phyloP scores from a whole-genome alignment of 768 basidiomycete species.

The Leccinum boreale region DNA sequence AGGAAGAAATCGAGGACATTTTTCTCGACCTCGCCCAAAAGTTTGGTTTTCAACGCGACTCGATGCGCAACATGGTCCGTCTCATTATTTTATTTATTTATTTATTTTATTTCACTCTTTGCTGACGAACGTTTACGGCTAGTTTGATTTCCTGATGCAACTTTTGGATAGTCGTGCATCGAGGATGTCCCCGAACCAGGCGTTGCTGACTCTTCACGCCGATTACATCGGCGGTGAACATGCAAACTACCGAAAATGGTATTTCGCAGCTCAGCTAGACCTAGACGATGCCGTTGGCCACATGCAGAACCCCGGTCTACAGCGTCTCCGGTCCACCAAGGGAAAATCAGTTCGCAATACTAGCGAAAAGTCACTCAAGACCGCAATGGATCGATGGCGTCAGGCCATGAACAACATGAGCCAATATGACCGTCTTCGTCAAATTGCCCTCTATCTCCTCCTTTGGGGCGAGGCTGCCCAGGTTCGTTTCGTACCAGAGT shows the following conservation, averaged over 20 bases:
- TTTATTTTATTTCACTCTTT: slow-evolving; percentile 10
- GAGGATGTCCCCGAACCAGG: slow-evolving; percentile 95
- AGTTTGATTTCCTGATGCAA: slow-evolving; percentile 99
- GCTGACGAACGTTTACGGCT: slow-evolving; percentile 6
- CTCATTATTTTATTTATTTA: slow-evolving; percentile 14
- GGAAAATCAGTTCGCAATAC: slow-evolving; percentile 54
- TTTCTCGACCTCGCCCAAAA: slow-evolving; percentile 97
- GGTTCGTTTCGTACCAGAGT: slow-evolving; percentile 94
- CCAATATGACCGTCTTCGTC: slow-evolving; percentile 94
- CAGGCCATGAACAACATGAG: slow-evolving; percentile 99
- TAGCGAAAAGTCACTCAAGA: slow-evolving; percentile 65
- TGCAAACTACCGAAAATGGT: slow-evolving; percentile 99
- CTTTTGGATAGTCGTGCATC: slow-evolving; percentile 94
- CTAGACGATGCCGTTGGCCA: slow-evolving; percentile 96
- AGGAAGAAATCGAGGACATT: slow-evolving; percentile 99
- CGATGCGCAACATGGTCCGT: slow-evolving; percentile 90
- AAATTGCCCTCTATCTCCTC: slow-evolving; percentile 91
- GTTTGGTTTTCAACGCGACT: slow-evolving; percentile 96
- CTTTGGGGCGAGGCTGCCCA: slow-evolving; percentile 99
- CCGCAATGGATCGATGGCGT: slow-evolving; percentile 89
- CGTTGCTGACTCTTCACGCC: slow-evolving; percentile 91
- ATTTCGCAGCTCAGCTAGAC: slow-evolving; percentile 98
- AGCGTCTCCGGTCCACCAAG: slow-evolving; percentile 73
- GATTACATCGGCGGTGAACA: slow-evolving; percentile 99
- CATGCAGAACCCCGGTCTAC: slow-evolving; percentile 86